Evolutionary conservation across 2,329 filamentous ascomycete species (phyloP).

Genomic region (Tolypocladium sp.): DNA sequence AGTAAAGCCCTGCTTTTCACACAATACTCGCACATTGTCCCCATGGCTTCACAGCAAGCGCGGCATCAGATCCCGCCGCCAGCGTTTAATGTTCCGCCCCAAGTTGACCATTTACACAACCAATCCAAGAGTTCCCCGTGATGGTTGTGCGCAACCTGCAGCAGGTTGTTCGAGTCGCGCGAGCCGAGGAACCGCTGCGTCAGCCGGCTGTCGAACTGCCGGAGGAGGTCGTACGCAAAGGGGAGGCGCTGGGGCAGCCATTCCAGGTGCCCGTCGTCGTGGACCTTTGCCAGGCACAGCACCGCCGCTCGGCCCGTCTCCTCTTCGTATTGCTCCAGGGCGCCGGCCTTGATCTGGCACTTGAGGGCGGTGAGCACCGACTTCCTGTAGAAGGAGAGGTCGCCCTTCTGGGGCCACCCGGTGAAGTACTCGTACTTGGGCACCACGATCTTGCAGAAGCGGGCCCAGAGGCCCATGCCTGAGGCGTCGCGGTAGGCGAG

Average conservation of each 20-base stretch:
- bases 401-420: background rate
- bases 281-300: background rate
- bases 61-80: no score
- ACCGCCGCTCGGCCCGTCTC: constrained; percentile 1
- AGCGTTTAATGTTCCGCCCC: no score
- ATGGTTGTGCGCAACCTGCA: no score
- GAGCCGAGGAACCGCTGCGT: background rate
- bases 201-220: background rate
- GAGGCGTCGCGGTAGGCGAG: constrained; percentile 8
- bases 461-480: constrained; percentile 14
- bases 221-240: background rate
- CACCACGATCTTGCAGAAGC: constrained; percentile 12
- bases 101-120: no score
- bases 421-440: background rate
- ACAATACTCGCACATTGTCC: no score
- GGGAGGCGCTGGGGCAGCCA: background rate
- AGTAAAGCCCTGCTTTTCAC: no score
- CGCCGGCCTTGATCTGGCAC: background rate
- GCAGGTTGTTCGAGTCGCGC: no score
- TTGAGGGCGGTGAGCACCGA: background rate
- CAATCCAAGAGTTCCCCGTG: no score
- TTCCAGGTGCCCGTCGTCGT: background rate
- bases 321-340: background rate
- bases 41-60: no score
- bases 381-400: background rate